These are phyloP conservation scores for Funneliformis caledonium DNA, from an alignment of 371 early-diverging fungal species.

Conservation along the genomic window DNA sequence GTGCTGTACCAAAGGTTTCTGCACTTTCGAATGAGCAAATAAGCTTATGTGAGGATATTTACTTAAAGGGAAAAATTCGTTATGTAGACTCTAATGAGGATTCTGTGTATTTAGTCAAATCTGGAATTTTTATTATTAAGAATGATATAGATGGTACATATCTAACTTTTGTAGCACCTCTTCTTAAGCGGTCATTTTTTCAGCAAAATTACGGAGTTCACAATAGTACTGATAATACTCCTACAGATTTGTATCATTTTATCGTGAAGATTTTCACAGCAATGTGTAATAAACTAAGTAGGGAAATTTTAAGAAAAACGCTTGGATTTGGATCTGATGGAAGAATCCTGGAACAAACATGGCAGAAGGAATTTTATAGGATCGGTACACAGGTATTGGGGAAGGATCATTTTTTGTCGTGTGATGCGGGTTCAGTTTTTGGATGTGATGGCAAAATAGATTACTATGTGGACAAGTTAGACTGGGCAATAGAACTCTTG, in stretches of 20 bases:
- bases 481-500: conserved; percentile 34
- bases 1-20: background rate
- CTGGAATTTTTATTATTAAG: conserved; percentile 4
- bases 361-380: conserved; percentile 14
- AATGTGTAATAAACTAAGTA: conserved; percentile 2
- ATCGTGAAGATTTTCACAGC: conserved; percentile 21
- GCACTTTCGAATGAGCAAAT: background rate
- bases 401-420: conserved; percentile 18
- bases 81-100: background rate
- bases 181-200: conserved; percentile 21
- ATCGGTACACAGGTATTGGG: background rate
- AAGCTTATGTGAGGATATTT: conserved; percentile 1
- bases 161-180: conserved; percentile 25
- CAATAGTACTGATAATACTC: too few relatives aligned
- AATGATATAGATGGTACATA: background rate
- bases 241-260: conserved; percentile 18
- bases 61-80: conserved; percentile 7
- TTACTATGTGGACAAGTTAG: conserved; percentile 25
- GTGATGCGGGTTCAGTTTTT: conserved; percentile 36
- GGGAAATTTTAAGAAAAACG: background rate
- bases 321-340: conserved; percentile 20
- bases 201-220: background rate
- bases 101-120: background rate
- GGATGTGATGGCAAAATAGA: conserved; percentile 21
- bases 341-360: conserved; percentile 19